phyloP scores from a whole-genome alignment of 2,329 filamentous ascomycete genomes.

The Aspergillus awamori region DNA sequence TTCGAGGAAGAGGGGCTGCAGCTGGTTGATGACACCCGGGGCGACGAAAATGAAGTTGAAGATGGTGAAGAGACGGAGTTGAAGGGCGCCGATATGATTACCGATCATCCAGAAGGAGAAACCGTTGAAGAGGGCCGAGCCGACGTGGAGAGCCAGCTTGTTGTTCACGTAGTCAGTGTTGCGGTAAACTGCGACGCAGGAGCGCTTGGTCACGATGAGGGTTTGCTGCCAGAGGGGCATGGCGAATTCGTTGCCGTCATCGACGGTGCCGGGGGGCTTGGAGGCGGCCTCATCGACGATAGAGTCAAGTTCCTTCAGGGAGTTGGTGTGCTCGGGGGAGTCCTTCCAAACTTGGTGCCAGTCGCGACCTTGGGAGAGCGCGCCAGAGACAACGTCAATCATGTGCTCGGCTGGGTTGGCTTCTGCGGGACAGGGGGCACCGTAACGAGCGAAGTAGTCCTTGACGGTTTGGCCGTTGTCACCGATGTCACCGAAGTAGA shows the following conservation, averaged over 20 bases:
- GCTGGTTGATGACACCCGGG: constrained; percentile 46
- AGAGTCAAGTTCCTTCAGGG: constrained; percentile 65
- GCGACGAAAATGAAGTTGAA: constrained; percentile 64
- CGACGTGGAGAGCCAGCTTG: constrained; percentile 61
- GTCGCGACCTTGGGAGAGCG: constrained; percentile 56
- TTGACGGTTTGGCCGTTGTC: constrained; percentile 65
- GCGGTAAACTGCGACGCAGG: constrained; percentile 66
- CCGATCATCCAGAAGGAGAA: constrained; percentile 70
- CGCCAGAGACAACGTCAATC: constrained; percentile 53
- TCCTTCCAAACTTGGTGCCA: constrained; percentile 74
- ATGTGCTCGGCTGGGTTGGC: constrained; percentile 66
- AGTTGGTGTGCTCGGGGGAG: constrained; percentile 60
- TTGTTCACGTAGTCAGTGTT: constrained; percentile 69
- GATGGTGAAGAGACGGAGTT: constrained; percentile 71
- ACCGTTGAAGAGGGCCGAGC: constrained; percentile 52
- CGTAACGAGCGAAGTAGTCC: constrained; percentile 67
- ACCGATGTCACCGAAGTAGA: constrained; percentile 70
- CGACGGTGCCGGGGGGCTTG: constrained; percentile 48
- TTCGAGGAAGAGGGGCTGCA: constrained; percentile 72
- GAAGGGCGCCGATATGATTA: constrained; percentile 65
- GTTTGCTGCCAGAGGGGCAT: constrained; percentile 66
- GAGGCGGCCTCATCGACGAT: constrained; percentile 56
- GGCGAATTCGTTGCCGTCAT: constrained; percentile 63
- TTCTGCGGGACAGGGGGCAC: constrained; percentile 63
- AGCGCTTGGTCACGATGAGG: constrained; percentile 65